Conservation (phyloP, 2,329 filamentous ascomycete genomes). For the Fusarium penzigii region DNA sequence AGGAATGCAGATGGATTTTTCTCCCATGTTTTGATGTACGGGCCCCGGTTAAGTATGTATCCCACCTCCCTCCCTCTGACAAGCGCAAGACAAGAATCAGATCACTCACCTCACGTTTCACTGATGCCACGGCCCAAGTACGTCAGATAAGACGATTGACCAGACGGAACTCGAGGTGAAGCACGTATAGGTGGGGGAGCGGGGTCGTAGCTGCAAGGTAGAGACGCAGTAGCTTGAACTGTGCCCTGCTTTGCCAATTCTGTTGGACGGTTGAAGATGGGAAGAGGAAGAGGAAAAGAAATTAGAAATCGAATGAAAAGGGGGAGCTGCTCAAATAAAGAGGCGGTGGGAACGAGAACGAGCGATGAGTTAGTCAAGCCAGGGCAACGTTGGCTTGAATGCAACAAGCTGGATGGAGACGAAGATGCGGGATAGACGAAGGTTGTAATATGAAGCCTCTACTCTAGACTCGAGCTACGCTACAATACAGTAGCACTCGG, state of each 20-base stretch:
- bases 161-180: constrained; percentile 23
- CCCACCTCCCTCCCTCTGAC: constrained; percentile 15
- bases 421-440: neutral
- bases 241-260: constrained; percentile 13
- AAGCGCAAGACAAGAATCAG: constrained; percentile 24
- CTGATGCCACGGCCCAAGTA: constrained; percentile 24
- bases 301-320: neutral
- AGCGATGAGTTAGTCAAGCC: neutral
- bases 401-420: neutral
- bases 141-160: constrained; percentile 31
- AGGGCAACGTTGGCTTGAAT: neutral
- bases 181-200: constrained; percentile 28
- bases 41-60: constrained; percentile 20
- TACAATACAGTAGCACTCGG: neutral
- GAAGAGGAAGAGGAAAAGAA: constrained; percentile 1
- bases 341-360: neutral
- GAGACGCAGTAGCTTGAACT: constrained; percentile 25
- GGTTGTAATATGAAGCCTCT: neutral
- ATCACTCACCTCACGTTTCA: constrained; percentile 29
- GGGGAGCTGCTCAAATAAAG: neutral
- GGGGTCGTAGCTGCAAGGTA: constrained; percentile 27
- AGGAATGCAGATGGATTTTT: neutral
- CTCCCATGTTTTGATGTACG: neutral
- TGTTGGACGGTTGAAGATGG: constrained; percentile 1
- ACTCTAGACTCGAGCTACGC: neutral